These are phyloP conservation scores for Myochromella boudieri DNA, from an alignment of 768 basidiomycete genomes.

Conservation along the genomic window DNA sequence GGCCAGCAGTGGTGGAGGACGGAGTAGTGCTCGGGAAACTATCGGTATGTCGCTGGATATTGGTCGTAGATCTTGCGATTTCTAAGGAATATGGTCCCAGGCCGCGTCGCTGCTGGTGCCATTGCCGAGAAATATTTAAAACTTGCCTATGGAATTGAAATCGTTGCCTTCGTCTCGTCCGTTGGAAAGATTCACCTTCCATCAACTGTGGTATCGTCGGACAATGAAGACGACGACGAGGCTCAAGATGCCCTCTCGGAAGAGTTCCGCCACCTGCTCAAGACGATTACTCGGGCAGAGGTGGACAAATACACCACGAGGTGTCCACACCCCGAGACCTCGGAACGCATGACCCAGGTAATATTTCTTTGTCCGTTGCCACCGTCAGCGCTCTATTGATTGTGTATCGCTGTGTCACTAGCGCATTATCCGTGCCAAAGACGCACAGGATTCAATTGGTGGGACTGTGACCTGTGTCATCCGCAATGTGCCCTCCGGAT, in stretches of 20 bases:
- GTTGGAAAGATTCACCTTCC: slow-evolving; percentile 93
- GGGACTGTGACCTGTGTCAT: slow-evolving; percentile 98
- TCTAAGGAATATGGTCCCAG: slow-evolving; percentile 33
- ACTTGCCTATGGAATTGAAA: slow-evolving; percentile 84
- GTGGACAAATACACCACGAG: slow-evolving; percentile 87
- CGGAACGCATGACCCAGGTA: slow-evolving; percentile 89
- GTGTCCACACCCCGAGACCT: slow-evolving; percentile 89
- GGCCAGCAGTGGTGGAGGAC: slow-evolving; percentile 94
- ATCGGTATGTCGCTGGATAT: slow-evolving; percentile 73
- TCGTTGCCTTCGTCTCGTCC: slow-evolving; percentile 95
- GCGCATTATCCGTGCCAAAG: slow-evolving; percentile 94
- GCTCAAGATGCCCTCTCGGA: slow-evolving; percentile 74
- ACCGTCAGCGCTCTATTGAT: not conserved
- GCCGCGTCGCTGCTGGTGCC: slow-evolving; percentile 95
- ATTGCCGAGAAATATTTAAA: slow-evolving; percentile 97
- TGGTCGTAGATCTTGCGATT: not conserved
- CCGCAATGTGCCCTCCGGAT: slow-evolving; percentile 83
- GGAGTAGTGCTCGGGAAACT: slow-evolving; percentile 94
- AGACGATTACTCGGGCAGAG: slow-evolving; percentile 78
- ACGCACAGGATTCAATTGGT: slow-evolving; percentile 90
- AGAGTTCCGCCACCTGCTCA: slow-evolving; percentile 80
- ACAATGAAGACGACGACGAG: slow-evolving; percentile 55
- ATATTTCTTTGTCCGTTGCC: slow-evolving; percentile 1
- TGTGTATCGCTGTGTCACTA: too few species aligned
- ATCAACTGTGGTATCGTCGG: slow-evolving; percentile 39